Percentiles rank a stretch among this genome's conserved stretches.
These are phyloP conservation scores for Paulinella micropora DNA, from an alignment of 78 protist species.

Conservation along the genomic window DNA sequence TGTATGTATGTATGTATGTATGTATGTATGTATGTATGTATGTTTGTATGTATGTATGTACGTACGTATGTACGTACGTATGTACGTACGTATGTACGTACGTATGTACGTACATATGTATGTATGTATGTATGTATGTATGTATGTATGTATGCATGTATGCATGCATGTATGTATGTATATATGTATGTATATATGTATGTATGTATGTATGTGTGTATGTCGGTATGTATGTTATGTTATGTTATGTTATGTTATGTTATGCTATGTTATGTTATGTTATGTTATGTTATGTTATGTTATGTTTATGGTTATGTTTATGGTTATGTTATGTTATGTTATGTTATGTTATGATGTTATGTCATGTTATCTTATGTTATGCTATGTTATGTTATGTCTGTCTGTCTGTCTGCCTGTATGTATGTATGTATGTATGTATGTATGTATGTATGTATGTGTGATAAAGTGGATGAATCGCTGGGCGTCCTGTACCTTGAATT, in stretches of 20 bases:
- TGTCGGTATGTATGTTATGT: too few species aligned
- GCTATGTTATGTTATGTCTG: too few species aligned
- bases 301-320: too few species aligned
- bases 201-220: not conserved
- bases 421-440: not conserved
- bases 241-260: too few species aligned
- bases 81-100: not conserved
- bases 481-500: constrained; percentile 23
- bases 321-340: too few species aligned
- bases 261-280: too few species aligned
- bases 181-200: not conserved
- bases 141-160: not conserved
- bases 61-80: not conserved
- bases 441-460: not conserved
- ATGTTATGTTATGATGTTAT: too few species aligned
- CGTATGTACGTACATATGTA: not conserved
- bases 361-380: too few species aligned
- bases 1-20: not conserved
- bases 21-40: not conserved
- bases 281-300: too few species aligned
- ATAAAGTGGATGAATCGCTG: not conserved
- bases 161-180: not conserved
- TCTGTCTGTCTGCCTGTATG: not conserved
- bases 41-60: not conserved
- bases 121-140: not conserved